A percentile compares a stretch with the other conserved stretches of the same genome.
Conservation (phyloP, 1,139 yeast species). For the Zygosaccharomyces sapae region DNA sequence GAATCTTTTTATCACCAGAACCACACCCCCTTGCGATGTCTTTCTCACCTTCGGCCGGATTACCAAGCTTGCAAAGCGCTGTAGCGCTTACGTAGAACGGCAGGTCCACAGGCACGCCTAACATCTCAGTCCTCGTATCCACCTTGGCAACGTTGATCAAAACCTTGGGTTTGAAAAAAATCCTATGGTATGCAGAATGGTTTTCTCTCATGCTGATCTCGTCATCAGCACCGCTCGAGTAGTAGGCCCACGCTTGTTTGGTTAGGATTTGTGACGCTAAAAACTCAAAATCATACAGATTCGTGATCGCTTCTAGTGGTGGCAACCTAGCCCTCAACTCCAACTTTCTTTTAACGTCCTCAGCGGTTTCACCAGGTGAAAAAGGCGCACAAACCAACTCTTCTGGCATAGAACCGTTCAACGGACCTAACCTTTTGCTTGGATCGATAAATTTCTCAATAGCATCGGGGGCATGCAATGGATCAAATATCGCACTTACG, state of each 20-base stretch:
- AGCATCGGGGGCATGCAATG: conserved; percentile 82
- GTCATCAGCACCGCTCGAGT: conserved; percentile 88
- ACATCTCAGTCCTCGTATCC: conserved; percentile 52
- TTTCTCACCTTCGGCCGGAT: conserved; percentile 69
- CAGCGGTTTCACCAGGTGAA: conserved; percentile 43
- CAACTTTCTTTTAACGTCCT: conserved; percentile 53
- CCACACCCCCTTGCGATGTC: conserved; percentile 74
- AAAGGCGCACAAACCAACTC: conserved; percentile 30
- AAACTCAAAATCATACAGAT: conserved; percentile 55
- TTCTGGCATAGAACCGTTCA: conserved; percentile 32
- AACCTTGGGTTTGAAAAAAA: conserved; percentile 78
- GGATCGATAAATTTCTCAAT: conserved; percentile 50
- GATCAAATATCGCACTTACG: conserved; percentile 81
- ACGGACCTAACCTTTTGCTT: conserved; percentile 46
- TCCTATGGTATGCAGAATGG: conserved; percentile 80
- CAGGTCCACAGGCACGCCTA: conserved; percentile 48
- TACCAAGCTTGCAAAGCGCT: conserved; percentile 76
- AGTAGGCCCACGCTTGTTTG: conserved; percentile 85
- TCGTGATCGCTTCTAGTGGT: conserved; percentile 34
- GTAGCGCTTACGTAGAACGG: conserved; percentile 81
- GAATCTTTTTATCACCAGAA: conserved; percentile 53
- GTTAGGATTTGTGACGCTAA: conserved; percentile 76
- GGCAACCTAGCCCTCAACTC: conserved; percentile 43
- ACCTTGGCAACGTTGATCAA: conserved; percentile 56
- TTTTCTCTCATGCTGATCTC: conserved; percentile 86